Conservation (phyloP, 1,139 yeast genomes). For the Blastobotrys indianensis region DNA sequence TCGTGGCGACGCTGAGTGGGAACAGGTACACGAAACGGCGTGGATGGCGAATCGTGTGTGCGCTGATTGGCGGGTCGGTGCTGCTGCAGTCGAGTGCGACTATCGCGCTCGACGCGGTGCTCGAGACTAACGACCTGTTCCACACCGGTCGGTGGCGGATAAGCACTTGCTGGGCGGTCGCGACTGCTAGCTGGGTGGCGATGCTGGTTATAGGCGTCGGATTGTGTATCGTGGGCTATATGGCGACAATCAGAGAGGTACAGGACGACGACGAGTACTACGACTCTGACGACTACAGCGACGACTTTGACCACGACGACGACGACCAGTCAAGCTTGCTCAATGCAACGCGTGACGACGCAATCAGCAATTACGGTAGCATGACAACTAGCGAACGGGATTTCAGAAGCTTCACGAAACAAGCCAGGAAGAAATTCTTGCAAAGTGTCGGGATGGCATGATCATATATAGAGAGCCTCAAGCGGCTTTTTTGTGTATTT, state of each 20-base stretch:
- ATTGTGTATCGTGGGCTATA: conserved; percentile 18
- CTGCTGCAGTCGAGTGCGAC: conserved; percentile 16
- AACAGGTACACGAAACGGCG: conserved; percentile 15
- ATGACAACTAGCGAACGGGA: no score
- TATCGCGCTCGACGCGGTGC: conserved; percentile 15
- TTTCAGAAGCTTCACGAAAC: no score
- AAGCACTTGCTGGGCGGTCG: conserved; percentile 20
- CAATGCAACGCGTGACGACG: no score
- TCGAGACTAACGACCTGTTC: conserved; percentile 17
- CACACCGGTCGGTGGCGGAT: conserved; percentile 18
- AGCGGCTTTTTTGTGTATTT: no score
- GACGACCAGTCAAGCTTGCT: no score
- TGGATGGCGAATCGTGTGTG: conserved; percentile 20
- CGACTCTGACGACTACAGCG: conserved; percentile 10
- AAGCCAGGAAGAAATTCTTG: no score
- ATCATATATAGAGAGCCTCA: no score
- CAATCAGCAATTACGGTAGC: no score
- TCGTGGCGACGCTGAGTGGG: conserved; percentile 16
- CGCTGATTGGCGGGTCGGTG: conserved; percentile 13
- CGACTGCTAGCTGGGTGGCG: conserved; percentile 19
- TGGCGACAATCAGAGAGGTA: conserved; percentile 17
- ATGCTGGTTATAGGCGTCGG: conserved; percentile 15
- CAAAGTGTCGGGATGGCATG: no score
- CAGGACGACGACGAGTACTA: conserved; percentile 18
- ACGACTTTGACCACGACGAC: no score